These are phyloP conservation scores for Myriosclerotinia duriaeana DNA, from an alignment of 2,329 filamentous ascomycete genomes.

Conservation along the genomic window DNA sequence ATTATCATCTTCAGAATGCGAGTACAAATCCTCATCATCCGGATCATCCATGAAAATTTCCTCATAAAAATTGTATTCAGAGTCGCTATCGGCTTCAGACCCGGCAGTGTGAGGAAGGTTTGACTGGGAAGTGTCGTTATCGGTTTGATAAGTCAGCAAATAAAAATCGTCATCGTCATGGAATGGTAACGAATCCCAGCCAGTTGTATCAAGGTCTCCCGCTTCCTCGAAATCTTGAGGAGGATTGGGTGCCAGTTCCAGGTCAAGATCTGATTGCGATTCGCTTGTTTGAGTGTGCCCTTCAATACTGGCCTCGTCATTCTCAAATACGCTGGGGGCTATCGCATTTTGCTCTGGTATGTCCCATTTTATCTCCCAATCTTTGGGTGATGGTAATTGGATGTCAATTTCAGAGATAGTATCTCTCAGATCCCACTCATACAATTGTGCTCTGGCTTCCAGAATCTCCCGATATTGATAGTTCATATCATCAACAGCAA, in stretches of 20 bases:
- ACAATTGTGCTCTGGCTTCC: neutral
- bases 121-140: neutral
- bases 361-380: neutral
- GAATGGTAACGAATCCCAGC: neutral
- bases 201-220: no score
- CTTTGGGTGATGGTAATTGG: neutral
- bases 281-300: no score
- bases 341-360: neutral
- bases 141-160: neutral
- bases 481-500: neutral
- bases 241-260: neutral
- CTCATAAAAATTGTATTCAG: neutral
- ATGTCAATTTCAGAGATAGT: neutral
- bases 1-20: neutral
- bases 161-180: neutral
- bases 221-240: no score
- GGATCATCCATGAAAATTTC: neutral
- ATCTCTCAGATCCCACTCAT: neutral
- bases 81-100: neutral
- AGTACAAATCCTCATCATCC: neutral
- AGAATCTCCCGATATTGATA: neutral
- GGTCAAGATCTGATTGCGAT: no score
- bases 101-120: rapidly evolving
- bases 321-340: neutral
- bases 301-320: neutral